Evolutionary conservation across 257 asterid species (phyloP).

Genomic region (Linderniella brevidens): DNA sequence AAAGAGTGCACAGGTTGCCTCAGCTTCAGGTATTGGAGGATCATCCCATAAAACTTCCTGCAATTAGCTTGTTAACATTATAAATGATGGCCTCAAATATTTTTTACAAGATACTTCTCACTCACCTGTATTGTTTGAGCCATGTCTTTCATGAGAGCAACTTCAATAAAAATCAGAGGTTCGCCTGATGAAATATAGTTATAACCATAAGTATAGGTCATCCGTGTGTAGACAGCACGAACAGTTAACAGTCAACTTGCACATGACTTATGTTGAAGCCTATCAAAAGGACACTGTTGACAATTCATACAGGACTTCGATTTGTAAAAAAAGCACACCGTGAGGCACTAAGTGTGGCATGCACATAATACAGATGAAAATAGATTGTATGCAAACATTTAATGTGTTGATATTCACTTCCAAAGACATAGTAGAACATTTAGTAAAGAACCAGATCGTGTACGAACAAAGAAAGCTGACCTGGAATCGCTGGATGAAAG

Average conservation of each 20-base stretch:
- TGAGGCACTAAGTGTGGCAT: too few species aligned
- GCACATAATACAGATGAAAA: too few species aligned
- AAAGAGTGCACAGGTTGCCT: constrained; percentile 87
- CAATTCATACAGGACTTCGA: neutral
- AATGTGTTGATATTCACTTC: neutral
- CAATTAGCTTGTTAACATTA: constrained; percentile 11
- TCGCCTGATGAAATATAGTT: constrained; percentile 51
- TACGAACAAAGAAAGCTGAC: constrained; percentile 21
- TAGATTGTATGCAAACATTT: too few species aligned
- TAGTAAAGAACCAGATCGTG: constrained; percentile 1
- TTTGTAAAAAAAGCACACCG: too few species aligned
- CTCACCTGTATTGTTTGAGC: constrained; percentile 79
- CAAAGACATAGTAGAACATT: neutral
- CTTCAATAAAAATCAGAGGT: constrained; percentile 91
- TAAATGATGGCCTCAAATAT: constrained; percentile 8
- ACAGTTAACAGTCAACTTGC: too few species aligned
- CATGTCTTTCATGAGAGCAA: constrained; percentile 72
- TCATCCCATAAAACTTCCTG: constrained; percentile 95
- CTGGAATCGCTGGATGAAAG: constrained; percentile 90
- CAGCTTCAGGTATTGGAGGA: constrained; percentile 75
- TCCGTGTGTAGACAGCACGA: neutral
- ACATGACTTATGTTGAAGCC: too few species aligned
- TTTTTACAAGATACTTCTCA: constrained; percentile 2
- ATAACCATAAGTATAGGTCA: constrained; percentile 8
- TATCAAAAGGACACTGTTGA: too few species aligned